Conservation (phyloP, 306 rosid species). For the Castanea crenata region DNA sequence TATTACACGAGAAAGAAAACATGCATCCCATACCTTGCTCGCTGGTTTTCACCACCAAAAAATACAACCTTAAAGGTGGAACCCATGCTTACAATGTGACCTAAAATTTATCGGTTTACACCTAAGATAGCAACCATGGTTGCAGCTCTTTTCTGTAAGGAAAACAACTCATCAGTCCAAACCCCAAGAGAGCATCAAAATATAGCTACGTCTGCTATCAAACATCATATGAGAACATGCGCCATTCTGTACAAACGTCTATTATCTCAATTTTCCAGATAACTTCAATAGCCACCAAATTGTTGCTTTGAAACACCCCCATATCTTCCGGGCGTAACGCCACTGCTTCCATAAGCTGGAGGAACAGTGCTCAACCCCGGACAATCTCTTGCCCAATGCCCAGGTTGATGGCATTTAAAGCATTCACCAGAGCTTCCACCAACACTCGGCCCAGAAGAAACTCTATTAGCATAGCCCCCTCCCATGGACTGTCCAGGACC, state of each 20-base stretch:
- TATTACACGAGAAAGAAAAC: background rate
- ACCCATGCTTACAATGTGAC: background rate
- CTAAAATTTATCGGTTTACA: background rate
- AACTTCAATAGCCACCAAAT: slow-evolving; percentile 43
- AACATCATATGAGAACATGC: background rate
- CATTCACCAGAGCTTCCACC: slow-evolving; percentile 51
- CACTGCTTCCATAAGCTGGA: slow-evolving; percentile 55
- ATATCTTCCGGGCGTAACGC: slow-evolving; percentile 48
- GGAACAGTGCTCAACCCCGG: slow-evolving; percentile 47
- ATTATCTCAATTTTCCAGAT: slow-evolving; percentile 1
- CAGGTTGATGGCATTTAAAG: slow-evolving; percentile 76
- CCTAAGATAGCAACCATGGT: background rate
- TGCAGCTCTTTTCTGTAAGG: background rate
- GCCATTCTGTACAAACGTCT: slow-evolving; percentile 4
- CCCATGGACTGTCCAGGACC: slow-evolving; percentile 41
- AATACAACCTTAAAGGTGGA: background rate
- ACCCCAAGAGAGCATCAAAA: background rate
- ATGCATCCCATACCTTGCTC: background rate
- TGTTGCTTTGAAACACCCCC: slow-evolving; percentile 43
- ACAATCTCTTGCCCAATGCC: slow-evolving; percentile 88
- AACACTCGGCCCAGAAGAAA: slow-evolving; percentile 36
- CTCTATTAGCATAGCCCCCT: slow-evolving; percentile 40
- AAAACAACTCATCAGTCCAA: background rate
- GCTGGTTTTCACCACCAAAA: background rate
- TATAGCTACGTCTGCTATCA: background rate